Evolutionary conservation across 805 yeast species (phyloP).

Genomic region (Zygosaccharomyces siamensis): DNA sequence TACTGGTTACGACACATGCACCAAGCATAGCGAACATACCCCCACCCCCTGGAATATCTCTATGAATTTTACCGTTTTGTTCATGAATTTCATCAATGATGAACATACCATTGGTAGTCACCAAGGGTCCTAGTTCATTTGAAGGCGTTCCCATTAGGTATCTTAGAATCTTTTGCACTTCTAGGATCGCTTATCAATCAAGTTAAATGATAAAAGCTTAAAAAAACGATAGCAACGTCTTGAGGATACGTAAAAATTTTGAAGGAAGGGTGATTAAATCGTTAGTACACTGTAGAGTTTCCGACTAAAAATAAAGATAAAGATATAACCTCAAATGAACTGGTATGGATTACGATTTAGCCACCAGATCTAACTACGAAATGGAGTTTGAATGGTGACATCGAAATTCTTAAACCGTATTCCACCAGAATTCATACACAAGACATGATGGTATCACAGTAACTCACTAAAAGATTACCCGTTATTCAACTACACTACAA

Average conservation of each 20-base stretch:
- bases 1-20: conserved; percentile 51
- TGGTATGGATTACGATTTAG: no score
- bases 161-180: background rate
- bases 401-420: no score
- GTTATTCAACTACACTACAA: no score
- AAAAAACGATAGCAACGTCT: background rate
- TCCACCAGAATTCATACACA: no score
- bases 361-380: no score
- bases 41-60: conserved; percentile 79
- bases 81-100: conserved; percentile 73
- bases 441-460: no score
- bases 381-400: no score
- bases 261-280: background rate
- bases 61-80: conserved; percentile 34
- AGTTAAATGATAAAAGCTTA: background rate
- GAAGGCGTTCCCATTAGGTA: background rate
- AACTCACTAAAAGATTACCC: no score
- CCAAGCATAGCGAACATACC: conserved; percentile 81
- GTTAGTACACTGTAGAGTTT: no score
- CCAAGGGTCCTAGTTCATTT: conserved; percentile 22
- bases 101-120: conserved; percentile 81
- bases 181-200: background rate
- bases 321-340: no score
- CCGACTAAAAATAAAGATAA: no score
- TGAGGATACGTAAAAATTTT: background rate